Percentiles rank a stretch among this genome's conserved stretches.
phyloP scores from a whole-genome alignment of 768 basidiomycete species.

The Lanmaoa pseudosensibilis region DNA sequence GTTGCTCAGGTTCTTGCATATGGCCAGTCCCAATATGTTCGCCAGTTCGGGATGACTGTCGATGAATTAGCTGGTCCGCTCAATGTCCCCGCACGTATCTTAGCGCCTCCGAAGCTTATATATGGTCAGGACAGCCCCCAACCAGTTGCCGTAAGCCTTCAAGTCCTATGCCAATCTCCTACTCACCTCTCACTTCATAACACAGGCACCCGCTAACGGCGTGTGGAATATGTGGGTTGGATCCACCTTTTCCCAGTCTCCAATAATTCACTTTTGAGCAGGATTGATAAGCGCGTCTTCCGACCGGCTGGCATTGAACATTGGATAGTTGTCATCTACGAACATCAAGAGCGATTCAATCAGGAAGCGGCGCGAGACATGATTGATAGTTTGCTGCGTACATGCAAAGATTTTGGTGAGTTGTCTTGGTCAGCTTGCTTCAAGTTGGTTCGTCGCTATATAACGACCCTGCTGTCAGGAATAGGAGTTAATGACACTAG shows the following conservation, averaged over 20 bases:
- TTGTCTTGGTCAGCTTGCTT: conserved; percentile 3
- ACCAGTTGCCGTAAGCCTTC: conserved; percentile 51
- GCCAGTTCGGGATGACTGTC: conserved; percentile 71
- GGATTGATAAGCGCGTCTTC: conserved; percentile 74
- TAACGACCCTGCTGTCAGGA: conserved; percentile 39
- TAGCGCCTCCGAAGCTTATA: conserved; percentile 62
- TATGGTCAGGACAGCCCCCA: conserved; percentile 62
- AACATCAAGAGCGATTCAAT: conserved; percentile 57
- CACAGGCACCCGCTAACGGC: conserved; percentile 61
- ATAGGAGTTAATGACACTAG: conserved; percentile 50
- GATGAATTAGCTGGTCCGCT: conserved; percentile 51
- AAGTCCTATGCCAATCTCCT: not conserved
- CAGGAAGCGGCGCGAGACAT: conserved; percentile 50
- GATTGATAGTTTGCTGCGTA: conserved; percentile 47
- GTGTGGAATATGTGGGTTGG: conserved; percentile 72
- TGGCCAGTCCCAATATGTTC: conserved; percentile 72
- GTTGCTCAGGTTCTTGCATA: conserved; percentile 55
- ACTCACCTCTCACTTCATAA: conserved; percentile 1
- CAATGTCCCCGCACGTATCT: conserved; percentile 57
- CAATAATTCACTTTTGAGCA: conserved; percentile 25
- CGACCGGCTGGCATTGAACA: conserved; percentile 49
- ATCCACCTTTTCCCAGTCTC: not conserved
- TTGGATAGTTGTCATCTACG: conserved; percentile 70
- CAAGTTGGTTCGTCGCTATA: not conserved
- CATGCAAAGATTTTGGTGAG: conserved; percentile 42